Evolutionary conservation across 176 grass and related monocot species (phyloP), one percentile per base, ranked within the genome.

Genomic region (Oryza longistaminata): DNA sequence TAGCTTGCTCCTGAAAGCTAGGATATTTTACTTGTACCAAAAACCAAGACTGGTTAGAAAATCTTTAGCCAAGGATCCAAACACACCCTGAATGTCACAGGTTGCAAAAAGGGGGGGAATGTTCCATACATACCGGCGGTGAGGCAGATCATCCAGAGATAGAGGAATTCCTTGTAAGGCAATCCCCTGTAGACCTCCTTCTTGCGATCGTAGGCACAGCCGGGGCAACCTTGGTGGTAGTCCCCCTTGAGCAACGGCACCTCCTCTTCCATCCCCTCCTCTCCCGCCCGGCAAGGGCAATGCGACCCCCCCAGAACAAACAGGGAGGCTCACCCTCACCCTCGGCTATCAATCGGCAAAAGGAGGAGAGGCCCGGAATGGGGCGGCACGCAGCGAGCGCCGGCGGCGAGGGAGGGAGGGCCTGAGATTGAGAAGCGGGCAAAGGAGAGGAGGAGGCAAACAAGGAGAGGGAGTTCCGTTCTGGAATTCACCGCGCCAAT

Each of bases 161-260:
- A 86, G 24, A 92, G 69, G 74, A 93, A 90, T 69, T 93, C 85
- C 35, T 76, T 82, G 70, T 92, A 90, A 5, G 87, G 91, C 62
- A 85, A 82, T 29, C 81, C 88, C 7, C 1, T 78, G 1, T 24
- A 40, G 19, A 12, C 11, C 33, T 39, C 70, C 72, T 85, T 87
- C 74, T 73, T 85, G 11, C 26, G 71, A 19, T 85, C 76, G 27
- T 50, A 42, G 4, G 64, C 64, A 15, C 91, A 93, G 49, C 87
- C 91, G 12, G 91, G 91, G 70, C 91, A 90, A 1, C 67, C 81
- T 3, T 64, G 43, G 29, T 86, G 74, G 29, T 81, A 87, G 8
- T 74, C 67, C 53, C 53, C 53, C 69, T 68, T 79, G 17, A 87
- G 78, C 37, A 83, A 61, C 4, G 74, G 79, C 69, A 61, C n/a